Evolutionary conservation across 208 protist species (phyloP).

Genomic region (Kentomonas sorsogonicus): DNA sequence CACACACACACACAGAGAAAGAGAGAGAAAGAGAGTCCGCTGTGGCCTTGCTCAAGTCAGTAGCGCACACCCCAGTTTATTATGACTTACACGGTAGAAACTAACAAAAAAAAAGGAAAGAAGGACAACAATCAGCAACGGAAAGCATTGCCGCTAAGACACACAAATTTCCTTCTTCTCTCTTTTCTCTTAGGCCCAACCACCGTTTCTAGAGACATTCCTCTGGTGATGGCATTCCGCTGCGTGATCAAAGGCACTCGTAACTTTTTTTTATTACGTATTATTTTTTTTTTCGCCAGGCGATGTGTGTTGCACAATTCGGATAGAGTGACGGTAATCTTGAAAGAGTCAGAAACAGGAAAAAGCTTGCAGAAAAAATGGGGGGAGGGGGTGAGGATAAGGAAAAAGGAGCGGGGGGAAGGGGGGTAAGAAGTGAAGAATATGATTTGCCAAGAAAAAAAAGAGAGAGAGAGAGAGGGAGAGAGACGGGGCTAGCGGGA

Average conservation of each 20-base stretch:
- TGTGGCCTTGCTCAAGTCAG: neutral
- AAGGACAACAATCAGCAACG: constrained; percentile 9
- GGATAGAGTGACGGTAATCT: no score
- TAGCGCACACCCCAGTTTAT: neutral
- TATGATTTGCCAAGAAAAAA: neutral
- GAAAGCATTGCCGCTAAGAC: no score
- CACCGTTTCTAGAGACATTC: no score
- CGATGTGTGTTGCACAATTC: no score
- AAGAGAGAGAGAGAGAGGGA: neutral
- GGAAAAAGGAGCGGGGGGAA: neutral
- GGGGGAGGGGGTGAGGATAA: neutral
- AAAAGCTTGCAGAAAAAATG: neutral
- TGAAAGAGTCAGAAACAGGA: no score
- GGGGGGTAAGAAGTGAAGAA: neutral
- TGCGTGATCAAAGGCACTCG: no score
- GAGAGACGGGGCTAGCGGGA: neutral
- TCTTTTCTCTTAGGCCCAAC: no score
- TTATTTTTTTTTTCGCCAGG: no score
- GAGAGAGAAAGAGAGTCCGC: constrained; percentile 4
- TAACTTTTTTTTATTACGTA: no score
- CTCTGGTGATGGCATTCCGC: no score
- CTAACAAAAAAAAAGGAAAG: constrained; percentile 5
- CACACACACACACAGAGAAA: constrained; percentile 1
- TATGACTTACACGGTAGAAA: neutral
- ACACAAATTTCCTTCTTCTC: no score